Percentiles rank a stretch among this genome's conserved stretches.
Conservation (phyloP, 192 early-diverging fungal genomes). For the Backusella australiensis region DNA sequence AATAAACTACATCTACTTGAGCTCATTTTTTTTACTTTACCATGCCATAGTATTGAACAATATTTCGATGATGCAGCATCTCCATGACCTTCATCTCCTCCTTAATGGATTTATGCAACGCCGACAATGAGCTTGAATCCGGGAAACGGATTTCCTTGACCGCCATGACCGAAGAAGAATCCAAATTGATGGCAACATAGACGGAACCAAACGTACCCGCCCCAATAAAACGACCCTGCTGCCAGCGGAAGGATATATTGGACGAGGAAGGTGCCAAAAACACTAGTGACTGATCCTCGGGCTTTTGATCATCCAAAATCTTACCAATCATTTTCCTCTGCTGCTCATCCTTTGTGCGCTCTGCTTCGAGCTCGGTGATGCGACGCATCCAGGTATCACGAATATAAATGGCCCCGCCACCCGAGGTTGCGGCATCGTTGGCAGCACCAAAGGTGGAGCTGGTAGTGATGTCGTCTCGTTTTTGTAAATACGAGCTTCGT, state of each 20-base stretch:
- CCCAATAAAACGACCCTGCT: conserved; percentile 81
- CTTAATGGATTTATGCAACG: conserved; percentile 69
- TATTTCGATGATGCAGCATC: conserved; percentile 87
- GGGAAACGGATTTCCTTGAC: conserved; percentile 92
- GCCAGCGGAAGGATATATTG: conserved; percentile 81
- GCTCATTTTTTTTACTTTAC: conserved; percentile 4
- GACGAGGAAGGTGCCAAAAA: conserved; percentile 74
- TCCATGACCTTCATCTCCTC: conserved; percentile 94
- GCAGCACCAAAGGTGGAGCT: conserved; percentile 34
- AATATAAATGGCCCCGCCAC: conserved; percentile 24
- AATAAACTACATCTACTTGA: background rate
- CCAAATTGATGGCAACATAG: conserved; percentile 80
- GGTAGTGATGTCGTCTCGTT: conserved; percentile 17
- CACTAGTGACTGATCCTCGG: conserved; percentile 76
- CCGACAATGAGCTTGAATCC: conserved; percentile 58
- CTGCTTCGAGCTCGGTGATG: conserved; percentile 53
- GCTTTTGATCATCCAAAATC: conserved; percentile 72
- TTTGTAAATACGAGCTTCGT: conserved; percentile 19
- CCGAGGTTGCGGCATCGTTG: conserved; percentile 13
- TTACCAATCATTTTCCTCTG: conserved; percentile 64
- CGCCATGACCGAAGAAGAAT: conserved; percentile 83
- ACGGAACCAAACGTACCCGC: conserved; percentile 88
- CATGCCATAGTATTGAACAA: conserved; percentile 87
- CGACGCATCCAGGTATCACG: conserved; percentile 51
- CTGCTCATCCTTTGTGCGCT: conserved; percentile 48